Base-by-base conservation (phyloP, 2,329 filamentous ascomycete genomes). In the Gnomoniopsis smithogilvyi region DNA sequence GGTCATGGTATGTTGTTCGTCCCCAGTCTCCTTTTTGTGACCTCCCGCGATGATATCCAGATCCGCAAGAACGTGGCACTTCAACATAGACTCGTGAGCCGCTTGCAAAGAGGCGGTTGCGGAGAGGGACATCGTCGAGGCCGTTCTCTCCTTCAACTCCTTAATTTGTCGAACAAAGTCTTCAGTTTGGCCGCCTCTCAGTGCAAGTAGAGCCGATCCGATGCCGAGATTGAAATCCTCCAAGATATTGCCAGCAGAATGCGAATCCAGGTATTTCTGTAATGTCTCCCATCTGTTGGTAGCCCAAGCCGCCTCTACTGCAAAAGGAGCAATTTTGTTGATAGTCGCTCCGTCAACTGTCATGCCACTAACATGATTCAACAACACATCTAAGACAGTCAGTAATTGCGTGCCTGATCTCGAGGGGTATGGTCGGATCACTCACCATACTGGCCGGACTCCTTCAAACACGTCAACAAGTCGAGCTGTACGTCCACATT, bases 401-500 rank as follows among this genome's bases (percentile, higher is more conserved):
- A 56, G 50, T 48, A 33, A 41, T 19, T 15, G 38, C 36, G 47
- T 11, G 3, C 10, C 34, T 36, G 2, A 8, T 17, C n/a, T 33
- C 48, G 24, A 47, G 47, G 48, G 10, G 24, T 24, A 57, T 46
- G 24, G 34, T 4, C 36, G 22, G 33, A n/a, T 19, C 49, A 71
- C 79, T 72, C 77, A 93, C 91, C 91, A 74, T 97, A 89, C 70
- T 98, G 95, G 0, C 94, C 95, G n/a, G 93, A 96, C 70, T 97
- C 92, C 69, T 92, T 93, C 11, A 99, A 79, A 67, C 95, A 98
- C 33, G 87, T 90, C 56, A 99, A 78, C 38, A 99, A 80, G 66
- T 96, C 90, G 58, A 91, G 80, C 70, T 97, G 93, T 14, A 90
- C 81, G 58, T 96, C 89, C 19, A 83, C 71, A 68, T 96, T 88